These are phyloP conservation scores for Fusarium verticillioides DNA, from an alignment of 2,329 filamentous ascomycete genomes.

Conservation along the genomic window DNA sequence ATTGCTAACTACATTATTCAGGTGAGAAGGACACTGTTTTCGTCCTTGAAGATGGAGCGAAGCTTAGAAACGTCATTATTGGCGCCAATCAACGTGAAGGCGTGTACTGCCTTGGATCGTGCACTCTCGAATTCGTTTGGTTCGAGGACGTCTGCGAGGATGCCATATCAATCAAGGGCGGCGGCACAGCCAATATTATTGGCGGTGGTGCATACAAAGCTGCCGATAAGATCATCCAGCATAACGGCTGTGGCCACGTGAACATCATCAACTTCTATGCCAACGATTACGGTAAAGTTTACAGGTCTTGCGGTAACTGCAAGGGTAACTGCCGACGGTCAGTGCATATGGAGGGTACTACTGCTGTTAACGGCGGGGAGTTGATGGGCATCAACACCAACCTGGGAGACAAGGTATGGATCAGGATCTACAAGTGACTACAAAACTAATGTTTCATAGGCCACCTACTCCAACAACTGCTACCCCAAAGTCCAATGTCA, in stretches of 20 bases:
- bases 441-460: not conserved
- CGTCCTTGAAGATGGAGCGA: conserved; percentile 54
- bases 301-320: conserved; percentile 44
- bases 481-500: conserved; percentile 45
- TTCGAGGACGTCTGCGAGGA: conserved; percentile 60
- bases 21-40: conserved; percentile 53
- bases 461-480: conserved; percentile 48
- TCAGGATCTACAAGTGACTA: accelerated
- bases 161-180: conserved; percentile 33
- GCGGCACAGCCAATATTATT: conserved; percentile 52
- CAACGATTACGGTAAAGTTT: conserved; percentile 59
- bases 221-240: conserved; percentile 59
- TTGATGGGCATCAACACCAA: conserved; percentile 57
- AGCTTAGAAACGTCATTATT: conserved; percentile 58
- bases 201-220: conserved; percentile 59
- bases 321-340: conserved; percentile 52
- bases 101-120: conserved; percentile 57
- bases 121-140: conserved; percentile 60
- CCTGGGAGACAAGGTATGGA: conserved; percentile 44
- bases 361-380: conserved; percentile 54
- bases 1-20: not conserved
- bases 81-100: conserved; percentile 58
- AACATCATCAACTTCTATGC: conserved; percentile 53
- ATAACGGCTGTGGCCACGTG: conserved; percentile 59
- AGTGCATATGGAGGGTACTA: conserved; percentile 57